Evolutionary conservation across 495 filamentous ascomycete species (phyloP).

Genomic region (Penicillium chermesinum): DNA sequence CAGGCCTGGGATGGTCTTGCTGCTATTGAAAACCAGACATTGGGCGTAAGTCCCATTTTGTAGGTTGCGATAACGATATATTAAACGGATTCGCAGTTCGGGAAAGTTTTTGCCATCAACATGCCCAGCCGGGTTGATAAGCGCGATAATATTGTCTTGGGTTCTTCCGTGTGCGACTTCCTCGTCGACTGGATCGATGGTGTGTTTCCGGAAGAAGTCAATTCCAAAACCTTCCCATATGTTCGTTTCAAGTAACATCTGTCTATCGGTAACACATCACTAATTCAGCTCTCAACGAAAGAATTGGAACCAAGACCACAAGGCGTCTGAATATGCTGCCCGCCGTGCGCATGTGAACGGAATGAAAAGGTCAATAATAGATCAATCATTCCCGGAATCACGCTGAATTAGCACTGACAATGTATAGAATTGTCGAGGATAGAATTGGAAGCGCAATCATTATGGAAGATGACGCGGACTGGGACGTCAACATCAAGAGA

Average conservation of each 20-base stretch:
- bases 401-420: no score
- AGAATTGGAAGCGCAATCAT: constrained; percentile 43
- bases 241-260: constrained; percentile 7
- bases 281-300: no score
- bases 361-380: constrained; percentile 19
- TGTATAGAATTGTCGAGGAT: constrained; percentile 34
- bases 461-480: constrained; percentile 54
- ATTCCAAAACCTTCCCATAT: constrained; percentile 19
- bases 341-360: constrained; percentile 30
- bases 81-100: neutral
- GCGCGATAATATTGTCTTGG: constrained; percentile 52
- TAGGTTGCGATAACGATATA: neutral
- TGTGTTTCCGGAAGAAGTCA: constrained; percentile 14
- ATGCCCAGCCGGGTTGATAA: constrained; percentile 34
- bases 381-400: neutral
- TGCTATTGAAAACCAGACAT: constrained; percentile 20
- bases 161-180: constrained; percentile 46
- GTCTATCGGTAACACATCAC: no score
- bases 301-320: constrained; percentile 21
- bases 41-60: constrained; percentile 17
- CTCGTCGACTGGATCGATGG: constrained; percentile 50
- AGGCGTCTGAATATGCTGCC: constrained; percentile 16
- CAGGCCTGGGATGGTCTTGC: constrained; percentile 1
- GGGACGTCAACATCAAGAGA: constrained; percentile 45
- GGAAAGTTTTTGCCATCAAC: neutral